Evolutionary conservation across 441 rosid species (phyloP), one percentile per base, ranked within the genome.

Genomic region (Lepidium campestre): DNA sequence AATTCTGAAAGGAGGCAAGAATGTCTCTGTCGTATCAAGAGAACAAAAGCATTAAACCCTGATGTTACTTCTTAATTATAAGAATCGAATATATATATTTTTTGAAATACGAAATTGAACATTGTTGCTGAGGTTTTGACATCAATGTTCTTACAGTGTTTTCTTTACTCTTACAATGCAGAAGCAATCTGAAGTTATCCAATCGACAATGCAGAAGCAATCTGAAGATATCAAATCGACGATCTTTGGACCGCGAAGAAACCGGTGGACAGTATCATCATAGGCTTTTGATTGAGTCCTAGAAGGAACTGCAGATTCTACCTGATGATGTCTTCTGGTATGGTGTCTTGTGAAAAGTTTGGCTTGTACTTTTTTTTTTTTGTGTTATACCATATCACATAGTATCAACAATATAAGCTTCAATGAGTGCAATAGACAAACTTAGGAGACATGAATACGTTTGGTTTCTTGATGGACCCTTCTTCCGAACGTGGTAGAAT

Each of bases 261-360:
- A 22, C 10, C 77, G 72, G 8, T 73, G 68, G 76, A 59, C 37
- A 14, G 15, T 62, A 17, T 46, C 68, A 12, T 42, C 74, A 0
- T 54, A 73, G 52, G 20, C n/a, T 44, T 56, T 39, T 15, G 14
- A 25, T 47, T 13, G 35, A 48, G 34, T 23, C 56, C 7, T 61
- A 7, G 3, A 53, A 62, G 17, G 64, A 71, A 12, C 4, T 29
- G 65, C 45, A 46, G 9, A 17, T 46, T 27, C 36, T n/a, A 29
- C 17, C 39, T 62, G 65, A 37, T 55, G 70, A 39, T 46, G 32
- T 49, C 34, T 49, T 9, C 0, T 57, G 47, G 48, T 48, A 27
- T 65, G 76, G 56, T 58, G 71, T 65, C 62, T 65, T 72, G 76
- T 65, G 59, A 58, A 57, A 14, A 65, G 55, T 72, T 10, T 57